Evolutionary conservation across 1,284 basidiomycete genomes (phyloP), one percentile per base, ranked within the genome.

Genomic region (Mrakiaceae sp.): DNA sequence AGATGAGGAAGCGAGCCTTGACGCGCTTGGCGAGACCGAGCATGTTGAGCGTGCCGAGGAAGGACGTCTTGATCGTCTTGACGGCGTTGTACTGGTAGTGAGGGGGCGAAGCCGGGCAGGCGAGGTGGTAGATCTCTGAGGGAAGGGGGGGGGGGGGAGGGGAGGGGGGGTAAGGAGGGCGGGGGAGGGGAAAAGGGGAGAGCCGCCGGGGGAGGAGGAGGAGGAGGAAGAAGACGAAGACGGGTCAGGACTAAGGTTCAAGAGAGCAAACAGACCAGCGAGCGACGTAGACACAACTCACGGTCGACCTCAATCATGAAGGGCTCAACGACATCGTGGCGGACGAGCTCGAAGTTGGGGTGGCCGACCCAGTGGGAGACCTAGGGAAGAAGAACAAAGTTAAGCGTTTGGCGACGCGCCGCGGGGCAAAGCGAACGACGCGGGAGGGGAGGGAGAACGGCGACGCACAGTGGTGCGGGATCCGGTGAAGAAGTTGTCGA

Each of bases 401-500:
- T 27, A 27, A 27, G 27, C 27, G 27, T 27, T 27, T 2, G 27
- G 27, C 27, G 27, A 27, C 27, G 27, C 27, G 27, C 27, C 27
- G 27, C 27, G 27, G 27, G 27, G 27, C 27, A 27, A 27, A 27
- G 27, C 27, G 9, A 49, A 46, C 43, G 42, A 58, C 2, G 14
- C 43, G 11, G 44, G 57, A 47, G n/a, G 27, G 50, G 49, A 42
- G 6, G 40, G 14, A 11, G 14, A n/a, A 14, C 53, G 58, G 9
- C 40, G 12, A 67, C 70, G 62, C 70, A 97, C 85, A 60, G 92
- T 94, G 47, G 90, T 93, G 77, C 94, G 94, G 63, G 88, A 90
- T 27, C 95, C 95, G 39, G 94, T 97, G 80, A 98, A 98, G 76
- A 98, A 98, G 79, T 97, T 97, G 80, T 98, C 95, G 63, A 98